Percentiles rank a stretch among this genome's conserved stretches.
phyloP scores from a whole-genome alignment of 495 filamentous ascomycete genomes.

The Talaromyces stipitatus region DNA sequence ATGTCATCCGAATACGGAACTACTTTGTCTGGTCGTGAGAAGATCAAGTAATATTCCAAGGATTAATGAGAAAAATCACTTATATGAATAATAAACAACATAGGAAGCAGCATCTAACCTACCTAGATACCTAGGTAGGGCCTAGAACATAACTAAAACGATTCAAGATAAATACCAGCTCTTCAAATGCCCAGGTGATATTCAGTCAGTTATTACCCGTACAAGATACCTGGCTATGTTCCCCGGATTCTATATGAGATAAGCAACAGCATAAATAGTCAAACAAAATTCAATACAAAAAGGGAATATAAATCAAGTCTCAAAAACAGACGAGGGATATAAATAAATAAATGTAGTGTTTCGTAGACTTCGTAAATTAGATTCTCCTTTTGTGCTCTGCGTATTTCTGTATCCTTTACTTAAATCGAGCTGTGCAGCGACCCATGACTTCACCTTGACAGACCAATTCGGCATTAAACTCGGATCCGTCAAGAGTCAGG shows the following conservation, averaged over 20 bases:
- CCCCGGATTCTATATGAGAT: background rate
- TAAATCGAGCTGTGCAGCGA: constrained; percentile 82
- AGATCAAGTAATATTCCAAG: too few species aligned
- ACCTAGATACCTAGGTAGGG: too few species aligned
- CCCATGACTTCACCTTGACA: constrained; percentile 99
- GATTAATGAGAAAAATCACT: too few species aligned
- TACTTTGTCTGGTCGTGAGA: too few species aligned
- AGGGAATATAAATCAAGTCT: background rate
- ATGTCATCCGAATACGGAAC: too few species aligned
- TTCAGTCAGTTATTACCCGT: background rate
- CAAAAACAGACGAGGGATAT: background rate
- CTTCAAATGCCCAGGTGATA: background rate
- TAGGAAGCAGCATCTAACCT: too few species aligned
- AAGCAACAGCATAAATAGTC: background rate
- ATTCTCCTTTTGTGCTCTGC: background rate
- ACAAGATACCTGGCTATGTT: background rate
- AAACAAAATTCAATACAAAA: background rate
- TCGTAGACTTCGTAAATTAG: background rate
- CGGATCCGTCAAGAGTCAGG: constrained; percentile 90
- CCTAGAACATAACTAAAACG: too few species aligned
- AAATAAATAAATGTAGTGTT: background rate
- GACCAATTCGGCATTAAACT: constrained; percentile 96
- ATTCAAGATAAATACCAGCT: too few species aligned
- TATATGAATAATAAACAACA: too few species aligned
- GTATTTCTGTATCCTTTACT: constrained; percentile 20